Evolutionary conservation across 441 rosid genomes (phyloP).

Genomic region (Croton setiger): DNA sequence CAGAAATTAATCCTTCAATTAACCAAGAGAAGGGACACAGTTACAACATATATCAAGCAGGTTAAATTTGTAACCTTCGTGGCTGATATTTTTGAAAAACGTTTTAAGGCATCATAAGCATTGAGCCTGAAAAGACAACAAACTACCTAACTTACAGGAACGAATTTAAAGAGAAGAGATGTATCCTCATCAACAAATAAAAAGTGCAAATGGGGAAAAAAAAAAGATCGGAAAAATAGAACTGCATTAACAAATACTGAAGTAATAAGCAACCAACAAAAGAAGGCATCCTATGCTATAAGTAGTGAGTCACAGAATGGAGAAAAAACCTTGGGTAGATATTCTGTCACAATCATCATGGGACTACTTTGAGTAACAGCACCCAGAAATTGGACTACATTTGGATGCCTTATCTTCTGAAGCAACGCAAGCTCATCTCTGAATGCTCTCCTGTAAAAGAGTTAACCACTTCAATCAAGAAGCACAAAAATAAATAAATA

Average conservation of each 20-base stretch:
- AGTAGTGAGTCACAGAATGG: no score
- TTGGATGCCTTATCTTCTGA: conserved; percentile 90
- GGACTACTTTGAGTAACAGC: conserved; percentile 96
- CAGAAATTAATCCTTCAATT: background rate
- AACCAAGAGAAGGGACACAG: background rate
- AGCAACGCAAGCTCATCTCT: conserved; percentile 93
- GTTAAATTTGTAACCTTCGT: background rate
- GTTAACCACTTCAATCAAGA: conserved; percentile 13
- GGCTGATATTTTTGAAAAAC: background rate
- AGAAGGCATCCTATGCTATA: background rate
- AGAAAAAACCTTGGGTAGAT: conserved; percentile 65
- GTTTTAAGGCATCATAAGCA: background rate
- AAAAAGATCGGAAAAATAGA: background rate
- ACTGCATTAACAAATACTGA: no score
- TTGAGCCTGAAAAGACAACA: background rate
- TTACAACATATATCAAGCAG: background rate
- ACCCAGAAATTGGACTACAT: conserved; percentile 93
- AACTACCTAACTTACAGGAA: background rate
- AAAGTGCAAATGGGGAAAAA: background rate
- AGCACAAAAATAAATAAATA: background rate
- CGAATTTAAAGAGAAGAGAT: background rate
- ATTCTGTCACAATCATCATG: conserved; percentile 97
- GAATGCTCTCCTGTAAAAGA: conserved; percentile 60
- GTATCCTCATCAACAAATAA: background rate
- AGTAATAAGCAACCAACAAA: background rate